Evolutionary conservation across 1,284 basidiomycete genomes (phyloP), one percentile per base, ranked within the genome.

Genomic region (Pisolithus thermaeus): DNA sequence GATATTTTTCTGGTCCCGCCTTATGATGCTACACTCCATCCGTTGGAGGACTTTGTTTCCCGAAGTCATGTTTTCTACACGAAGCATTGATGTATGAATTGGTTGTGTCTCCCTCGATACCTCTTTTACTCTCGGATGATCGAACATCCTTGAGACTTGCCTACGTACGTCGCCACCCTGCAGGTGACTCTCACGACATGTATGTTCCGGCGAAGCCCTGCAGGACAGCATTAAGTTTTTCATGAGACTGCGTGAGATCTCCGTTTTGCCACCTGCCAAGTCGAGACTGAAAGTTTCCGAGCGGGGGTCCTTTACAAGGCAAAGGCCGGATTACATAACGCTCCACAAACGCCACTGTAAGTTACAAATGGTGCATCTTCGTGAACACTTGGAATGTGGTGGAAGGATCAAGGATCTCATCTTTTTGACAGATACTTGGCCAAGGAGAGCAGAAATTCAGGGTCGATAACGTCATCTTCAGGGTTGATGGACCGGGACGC

Each of bases 1-100:
- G 57, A 69, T 35, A 11, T 51, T 36, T 38, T 40, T 30, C 27
- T 11, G 8, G 28, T 52, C 39, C 43, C 40, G 65, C 66, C 67
- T 68, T 64, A 39, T 35, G 35, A 51, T 56, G 18, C 42, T 64
- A 60, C 62, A 65, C 22, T 3, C 16, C 9, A 43, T 14, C 16
- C 16, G 11, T 4, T 20, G 18, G 44, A 20, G 45, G 54, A 56
- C 55, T 50, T 7, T 52, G 52, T 27, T 20, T 32, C 16, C 7
- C 12, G 1, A 5, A 14, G 32, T 35, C 32, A 35, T 35, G 32
- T 43, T n/a, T 42, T 30, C 23, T 23, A 16, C 23, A 18, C 14
- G n/a, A 28, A 43, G 32, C 42, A 16, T 43, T 43, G 41, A 28
- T 43, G 42, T 43, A 43, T 20, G n/a, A 27, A 28, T 43, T 42